A percentile compares a stretch with the other conserved stretches of the same genome.
Conservation (phyloP, 306 rosid genomes). For the Arachis stenosperma region DNA sequence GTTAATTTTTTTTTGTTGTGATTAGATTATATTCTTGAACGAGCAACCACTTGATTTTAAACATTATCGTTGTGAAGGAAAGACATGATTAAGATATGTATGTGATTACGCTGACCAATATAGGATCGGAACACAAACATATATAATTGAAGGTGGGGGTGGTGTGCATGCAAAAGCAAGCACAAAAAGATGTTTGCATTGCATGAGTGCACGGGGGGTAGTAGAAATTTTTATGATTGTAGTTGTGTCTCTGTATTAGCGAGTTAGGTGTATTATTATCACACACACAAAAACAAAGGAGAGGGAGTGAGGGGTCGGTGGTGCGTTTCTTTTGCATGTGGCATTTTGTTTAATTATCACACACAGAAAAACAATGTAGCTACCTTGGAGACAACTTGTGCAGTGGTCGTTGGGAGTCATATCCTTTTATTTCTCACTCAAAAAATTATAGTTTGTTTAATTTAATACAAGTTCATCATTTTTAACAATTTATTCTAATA, state of each 20-base stretch:
- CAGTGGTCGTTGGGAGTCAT: conserved; percentile 43
- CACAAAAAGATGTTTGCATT: conserved; percentile 40
- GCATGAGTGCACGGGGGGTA: conserved; percentile 46
- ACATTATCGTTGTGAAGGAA: too few relatives aligned
- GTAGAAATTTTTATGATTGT: conserved; percentile 30
- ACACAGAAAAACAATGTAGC: conserved; percentile 1
- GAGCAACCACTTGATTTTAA: too few relatives aligned
- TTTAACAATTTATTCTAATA: too few relatives aligned
- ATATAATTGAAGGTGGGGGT: conserved; percentile 32
- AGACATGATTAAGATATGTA: too few relatives aligned
- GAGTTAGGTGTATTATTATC: conserved; percentile 15
- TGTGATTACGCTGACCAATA: conserved; percentile 30
- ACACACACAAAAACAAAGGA: neutral
- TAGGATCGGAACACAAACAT: conserved; percentile 16
- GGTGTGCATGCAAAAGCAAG: conserved; percentile 32
- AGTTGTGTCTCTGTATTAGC: conserved; percentile 28
- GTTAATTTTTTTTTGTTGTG: too few relatives aligned
- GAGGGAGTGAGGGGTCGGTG: conserved; percentile 26
- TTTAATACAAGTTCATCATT: too few relatives aligned
- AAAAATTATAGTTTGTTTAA: neutral
- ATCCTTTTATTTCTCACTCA: conserved; percentile 4
- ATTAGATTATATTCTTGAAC: too few relatives aligned
- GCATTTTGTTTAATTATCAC: neutral
- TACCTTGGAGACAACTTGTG: conserved; percentile 43
- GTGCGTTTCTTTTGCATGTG: conserved; percentile 47